Percentiles rank a stretch among this genome's conserved stretches.
These are phyloP conservation scores for Melanogaster broomeanus DNA, from an alignment of 768 basidiomycete genomes.

Conservation along the genomic window DNA sequence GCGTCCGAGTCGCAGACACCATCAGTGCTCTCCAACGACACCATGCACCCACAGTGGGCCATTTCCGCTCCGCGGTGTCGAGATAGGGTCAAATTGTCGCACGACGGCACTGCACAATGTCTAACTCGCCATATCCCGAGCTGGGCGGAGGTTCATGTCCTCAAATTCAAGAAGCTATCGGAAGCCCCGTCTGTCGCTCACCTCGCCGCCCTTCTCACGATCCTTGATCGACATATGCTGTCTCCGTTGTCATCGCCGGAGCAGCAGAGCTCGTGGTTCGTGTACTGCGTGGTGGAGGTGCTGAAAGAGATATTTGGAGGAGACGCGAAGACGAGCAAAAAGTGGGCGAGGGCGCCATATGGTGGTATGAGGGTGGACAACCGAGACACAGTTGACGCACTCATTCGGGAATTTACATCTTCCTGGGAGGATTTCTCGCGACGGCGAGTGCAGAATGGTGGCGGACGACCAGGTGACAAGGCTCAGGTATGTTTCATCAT, in stretches of 20 bases:
- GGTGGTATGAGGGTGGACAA: constrained; percentile 8
- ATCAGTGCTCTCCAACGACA: background rate
- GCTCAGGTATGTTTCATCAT: background rate
- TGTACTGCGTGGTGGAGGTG: constrained; percentile 12
- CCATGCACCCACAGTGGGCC: background rate
- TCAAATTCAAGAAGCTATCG: background rate
- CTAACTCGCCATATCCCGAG: constrained; percentile 1
- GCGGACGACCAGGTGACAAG: background rate
- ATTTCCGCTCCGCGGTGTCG: background rate
- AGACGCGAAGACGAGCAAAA: constrained; percentile 4
- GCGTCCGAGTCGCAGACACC: background rate
- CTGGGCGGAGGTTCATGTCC: constrained; percentile 2
- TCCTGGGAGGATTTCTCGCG: constrained; percentile 13
- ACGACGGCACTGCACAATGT: constrained; percentile 8
- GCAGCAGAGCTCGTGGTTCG: constrained; percentile 10
- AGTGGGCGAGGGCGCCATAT: constrained; percentile 12
- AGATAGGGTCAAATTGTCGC: constrained; percentile 4
- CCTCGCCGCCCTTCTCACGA: constrained; percentile 6
- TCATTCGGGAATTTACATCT: constrained; percentile 9
- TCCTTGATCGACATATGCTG: background rate
- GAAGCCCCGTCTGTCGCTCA: constrained; percentile 9
- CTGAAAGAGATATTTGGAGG: constrained; percentile 12
- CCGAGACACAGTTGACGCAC: constrained; percentile 3
- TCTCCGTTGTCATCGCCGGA: background rate
- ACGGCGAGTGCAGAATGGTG: background rate